Percentiles rank a stretch among this genome's conserved stretches.
Conservation (phyloP, 805 yeast genomes). For the Candida anglica region DNA sequence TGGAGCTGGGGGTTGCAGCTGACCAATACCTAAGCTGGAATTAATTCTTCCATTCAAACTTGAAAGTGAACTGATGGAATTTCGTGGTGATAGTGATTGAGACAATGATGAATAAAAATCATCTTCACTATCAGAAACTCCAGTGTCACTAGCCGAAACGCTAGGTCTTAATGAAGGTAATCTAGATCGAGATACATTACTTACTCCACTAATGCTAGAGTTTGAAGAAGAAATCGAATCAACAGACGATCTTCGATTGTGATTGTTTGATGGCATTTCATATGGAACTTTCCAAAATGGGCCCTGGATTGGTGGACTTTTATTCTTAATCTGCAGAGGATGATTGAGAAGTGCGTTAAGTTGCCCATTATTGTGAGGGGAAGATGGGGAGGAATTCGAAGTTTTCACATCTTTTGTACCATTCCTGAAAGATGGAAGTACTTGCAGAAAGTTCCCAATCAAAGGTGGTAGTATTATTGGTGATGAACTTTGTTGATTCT, state of each 20-base stretch:
- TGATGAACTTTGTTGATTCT: slow-evolving; percentile 9
- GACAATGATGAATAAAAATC: slow-evolving; percentile 27
- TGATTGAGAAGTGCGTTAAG: slow-evolving; percentile 2
- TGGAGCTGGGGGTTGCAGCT: slow-evolving; percentile 15
- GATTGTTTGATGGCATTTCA: slow-evolving; percentile 40
- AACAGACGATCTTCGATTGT: slow-evolving; percentile 40
- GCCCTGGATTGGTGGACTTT: slow-evolving; percentile 31
- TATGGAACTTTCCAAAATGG: slow-evolving; percentile 64
- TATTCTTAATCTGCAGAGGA: slow-evolving; percentile 8
- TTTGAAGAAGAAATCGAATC: slow-evolving; percentile 46
- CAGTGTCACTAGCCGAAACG: slow-evolving; percentile 18
- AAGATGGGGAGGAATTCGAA: slow-evolving; percentile 1
- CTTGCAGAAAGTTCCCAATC: slow-evolving; percentile 9
- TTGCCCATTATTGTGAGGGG: neutral
- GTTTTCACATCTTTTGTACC: no score
- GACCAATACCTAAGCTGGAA: slow-evolving; percentile 15
- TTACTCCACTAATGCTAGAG: slow-evolving; percentile 7
- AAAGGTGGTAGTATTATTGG: slow-evolving; percentile 31
- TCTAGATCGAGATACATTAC: slow-evolving; percentile 28
- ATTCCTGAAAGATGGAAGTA: no score
- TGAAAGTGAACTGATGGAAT: slow-evolving; percentile 27
- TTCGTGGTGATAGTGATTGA: slow-evolving; percentile 25
- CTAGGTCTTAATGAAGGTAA: slow-evolving; percentile 27
- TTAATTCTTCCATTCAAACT: slow-evolving; percentile 28
- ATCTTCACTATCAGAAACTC: slow-evolving; percentile 30